Base-by-base conservation (phyloP, 805 yeast species). In the Metschnikowia corniflorae region DNA sequence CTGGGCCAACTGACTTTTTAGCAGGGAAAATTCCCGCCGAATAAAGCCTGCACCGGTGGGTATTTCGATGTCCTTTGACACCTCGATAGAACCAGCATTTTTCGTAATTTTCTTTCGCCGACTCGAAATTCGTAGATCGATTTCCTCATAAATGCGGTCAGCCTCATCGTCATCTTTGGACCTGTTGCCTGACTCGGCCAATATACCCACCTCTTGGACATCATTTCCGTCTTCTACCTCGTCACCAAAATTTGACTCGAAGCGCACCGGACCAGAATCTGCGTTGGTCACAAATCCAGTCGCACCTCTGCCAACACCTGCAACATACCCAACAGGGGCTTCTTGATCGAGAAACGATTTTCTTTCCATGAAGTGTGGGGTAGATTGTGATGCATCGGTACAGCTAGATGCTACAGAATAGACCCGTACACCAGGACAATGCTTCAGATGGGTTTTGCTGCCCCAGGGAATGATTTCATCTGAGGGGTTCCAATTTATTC, bases 301-400 rank as follows among this genome's bases (percentile, higher is more conserved):
- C 2, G 97, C 97, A 18, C 98, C 98, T 54, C 98, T 70, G 0
- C 97, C 97, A 6, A 88, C 61, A 17, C 98, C 98, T 3, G 97
- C 83, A 26, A 88, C 75, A 55, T 91, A 91, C 5, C 94, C 95
- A 2, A 82, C 75, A 0, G 98, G 98, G 1, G 97, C 82, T 43
- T 79, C 78, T 63, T 84, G 86, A 53, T 83, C 87, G 31, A 91
- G 65, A 60, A 93, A 93, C 9, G 46, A 35, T 31, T 43, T 43
- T 27, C 46, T 34, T 33, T 43, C 46, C 46, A 43, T 43, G 26
- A 20, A 27, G 10, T 26, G 35, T 31, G 32, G 40, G 32, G 35
- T n/a, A 26, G 29, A 14, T 4, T 28, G 3, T 18, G 9, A 28
- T 12, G 8, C 16, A 21, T 21, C n/a, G 24, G 9, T 21, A n/a